A percentile compares a stretch with the other conserved stretches of the same genome.
Conservation (phyloP, 306 rosid genomes). For the Macrotyloma uniflorum region DNA sequence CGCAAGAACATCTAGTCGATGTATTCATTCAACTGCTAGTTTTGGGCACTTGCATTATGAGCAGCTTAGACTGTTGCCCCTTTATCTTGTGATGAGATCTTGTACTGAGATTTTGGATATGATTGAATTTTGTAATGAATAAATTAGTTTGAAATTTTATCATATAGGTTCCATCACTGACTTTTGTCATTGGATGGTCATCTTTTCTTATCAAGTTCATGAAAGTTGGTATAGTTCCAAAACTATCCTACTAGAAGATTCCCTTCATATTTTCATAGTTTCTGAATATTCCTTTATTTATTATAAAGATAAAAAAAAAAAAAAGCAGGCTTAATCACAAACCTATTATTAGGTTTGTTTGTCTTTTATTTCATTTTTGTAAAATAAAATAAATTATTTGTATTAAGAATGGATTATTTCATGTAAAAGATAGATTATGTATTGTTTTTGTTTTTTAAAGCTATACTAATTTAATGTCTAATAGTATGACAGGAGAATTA, state of each 20-base stretch:
- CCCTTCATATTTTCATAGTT: neutral
- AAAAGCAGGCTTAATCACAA: too few relatives aligned
- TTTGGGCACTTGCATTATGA: constrained; percentile 20
- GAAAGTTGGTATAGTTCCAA: neutral
- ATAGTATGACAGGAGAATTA: too few relatives aligned
- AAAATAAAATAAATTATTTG: too few relatives aligned
- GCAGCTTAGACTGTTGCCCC: neutral
- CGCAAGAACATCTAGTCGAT: constrained; percentile 18
- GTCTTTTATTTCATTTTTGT: too few relatives aligned
- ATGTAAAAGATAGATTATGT: too few relatives aligned
- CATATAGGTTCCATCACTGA: neutral
- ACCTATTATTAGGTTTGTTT: too few relatives aligned
- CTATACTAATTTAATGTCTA: too few relatives aligned
- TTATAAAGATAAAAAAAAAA: too few relatives aligned
- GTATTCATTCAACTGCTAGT: neutral
- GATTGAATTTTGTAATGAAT: constrained; percentile 18
- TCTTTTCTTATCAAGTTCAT: neutral
- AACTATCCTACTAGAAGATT: neutral
- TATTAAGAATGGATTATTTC: too few relatives aligned
- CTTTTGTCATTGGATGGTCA: neutral
- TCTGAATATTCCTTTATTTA: too few relatives aligned
- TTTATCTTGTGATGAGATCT: constrained; percentile 15
- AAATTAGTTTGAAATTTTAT: neutral
- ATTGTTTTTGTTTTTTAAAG: too few relatives aligned
- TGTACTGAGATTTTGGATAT: too few relatives aligned